These are phyloP conservation scores for Fraxinus paxiana DNA, from an alignment of 305 asterid species.

Conservation along the genomic window DNA sequence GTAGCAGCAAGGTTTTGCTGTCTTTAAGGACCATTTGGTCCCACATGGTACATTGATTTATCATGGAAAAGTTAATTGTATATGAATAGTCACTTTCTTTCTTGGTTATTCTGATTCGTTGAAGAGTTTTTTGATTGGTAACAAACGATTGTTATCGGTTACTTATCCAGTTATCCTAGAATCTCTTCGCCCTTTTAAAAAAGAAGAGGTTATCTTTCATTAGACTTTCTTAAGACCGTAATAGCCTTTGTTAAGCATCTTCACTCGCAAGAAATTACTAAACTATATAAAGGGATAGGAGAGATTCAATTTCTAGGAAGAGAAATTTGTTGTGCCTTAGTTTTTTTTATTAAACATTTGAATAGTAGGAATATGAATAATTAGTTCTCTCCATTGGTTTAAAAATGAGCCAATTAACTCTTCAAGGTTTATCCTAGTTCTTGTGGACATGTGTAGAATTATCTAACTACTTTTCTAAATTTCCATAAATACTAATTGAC, in stretches of 20 bases:
- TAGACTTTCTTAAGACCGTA: background rate
- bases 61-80: background rate
- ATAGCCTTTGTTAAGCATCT: background rate
- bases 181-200: background rate
- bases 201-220: background rate
- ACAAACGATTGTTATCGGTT: background rate
- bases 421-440: background rate
- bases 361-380: background rate
- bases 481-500: background rate
- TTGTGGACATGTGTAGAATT: background rate
- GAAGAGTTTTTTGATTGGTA: background rate
- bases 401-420: background rate
- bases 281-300: background rate
- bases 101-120: background rate
- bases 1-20: background rate
- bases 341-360: background rate
- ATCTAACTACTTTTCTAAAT: background rate
- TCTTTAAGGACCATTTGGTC: slow-evolving; percentile 1
- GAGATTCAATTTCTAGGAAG: background rate
- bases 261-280: background rate
- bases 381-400: background rate
- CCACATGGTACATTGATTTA: background rate
- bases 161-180: background rate
- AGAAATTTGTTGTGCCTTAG: background rate
- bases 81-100: background rate